Base-by-base conservation (phyloP, 1,284 basidiomycete genomes). In the Fomitopsis pinicola region DNA sequence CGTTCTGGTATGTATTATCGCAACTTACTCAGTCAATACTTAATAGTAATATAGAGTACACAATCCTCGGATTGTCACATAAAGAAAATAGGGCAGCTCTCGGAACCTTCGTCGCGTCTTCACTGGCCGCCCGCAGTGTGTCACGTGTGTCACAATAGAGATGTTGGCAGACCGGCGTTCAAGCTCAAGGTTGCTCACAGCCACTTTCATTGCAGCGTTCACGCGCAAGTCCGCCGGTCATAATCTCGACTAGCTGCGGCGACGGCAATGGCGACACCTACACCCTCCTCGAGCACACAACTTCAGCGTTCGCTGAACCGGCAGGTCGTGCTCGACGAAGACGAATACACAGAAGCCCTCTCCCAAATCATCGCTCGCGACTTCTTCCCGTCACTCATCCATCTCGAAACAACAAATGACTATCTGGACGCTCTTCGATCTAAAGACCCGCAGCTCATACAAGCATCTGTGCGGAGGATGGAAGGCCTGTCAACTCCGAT, bases 341-440 rank as follows among this genome's bases (percentile, higher is more conserved):
- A 98, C 67, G 93, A 95, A 70, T 99, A 99, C 73, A 96, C 94
- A 1, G 86, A 85, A 57, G 92, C 92, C 0, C 82, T 99, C n/a
- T 94, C 94, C 2, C 84, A 88, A 56, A 97, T 99, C 72, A 98
- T 99, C 72, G 90, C 93, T 55, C 88, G 97, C 57, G 96, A 98
- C 77, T 99, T 98, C 82, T 99, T 98, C 71, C 97, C 97, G 0
- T 92, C 91, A 14, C 84, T 97, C 12, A 86, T 89, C 22, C 91
- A 93, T 67, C 81, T 96, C 36, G 91, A 95, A 68, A 92, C 92
- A 22, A 93, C 92, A 17, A 93, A 95, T 73, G 83, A 82, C 60
- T 94, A 94, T 73, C 84, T 95, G 17, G 87, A 92, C 62, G 92
- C 94, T 1, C 78, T 94, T 26, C 81, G 82, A 48, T 79, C 86